Conservation (phyloP, 495 filamentous ascomycete species). For the Margaritispora aquatica region DNA sequence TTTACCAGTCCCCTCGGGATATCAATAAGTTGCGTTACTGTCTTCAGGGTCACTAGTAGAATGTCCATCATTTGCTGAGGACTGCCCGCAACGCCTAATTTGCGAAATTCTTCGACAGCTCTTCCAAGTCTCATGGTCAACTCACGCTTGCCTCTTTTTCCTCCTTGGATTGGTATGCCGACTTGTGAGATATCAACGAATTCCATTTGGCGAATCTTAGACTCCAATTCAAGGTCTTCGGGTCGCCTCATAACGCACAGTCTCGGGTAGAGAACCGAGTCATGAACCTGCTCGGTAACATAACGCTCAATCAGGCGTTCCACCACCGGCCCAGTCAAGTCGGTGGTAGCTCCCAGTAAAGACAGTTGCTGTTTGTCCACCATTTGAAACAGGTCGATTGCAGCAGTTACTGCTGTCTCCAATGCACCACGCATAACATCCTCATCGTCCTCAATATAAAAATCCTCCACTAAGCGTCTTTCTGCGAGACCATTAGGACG, state of each 20-base stretch:
- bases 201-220: conserved; percentile 85
- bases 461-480: conserved; percentile 27
- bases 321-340: conserved; percentile 85
- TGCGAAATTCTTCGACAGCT: conserved; percentile 85
- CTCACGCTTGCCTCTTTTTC: conserved; percentile 63
- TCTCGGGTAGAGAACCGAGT: conserved; percentile 74
- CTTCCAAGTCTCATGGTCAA: conserved; percentile 61
- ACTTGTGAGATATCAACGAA: conserved; percentile 92
- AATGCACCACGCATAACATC: conserved; percentile 77
- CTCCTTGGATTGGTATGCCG: conserved; percentile 75
- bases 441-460: conserved; percentile 74
- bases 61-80: conserved; percentile 94
- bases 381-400: conserved; percentile 90
- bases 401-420: conserved; percentile 86
- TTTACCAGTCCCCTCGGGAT: conserved; percentile 20
- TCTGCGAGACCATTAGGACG: conserved; percentile 21
- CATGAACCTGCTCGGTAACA: conserved; percentile 88
- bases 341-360: conserved; percentile 83
- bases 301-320: conserved; percentile 95
- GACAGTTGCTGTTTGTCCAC: conserved; percentile 96
- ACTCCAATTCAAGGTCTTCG: conserved; percentile 88
- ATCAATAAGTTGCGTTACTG: conserved; percentile 57
- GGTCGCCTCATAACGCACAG: conserved; percentile 68
- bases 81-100: conserved; percentile 74
- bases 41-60: conserved; percentile 79